These are phyloP conservation scores for Leccinum longicurvipes DNA, from an alignment of 768 basidiomycete species.

Conservation along the genomic window DNA sequence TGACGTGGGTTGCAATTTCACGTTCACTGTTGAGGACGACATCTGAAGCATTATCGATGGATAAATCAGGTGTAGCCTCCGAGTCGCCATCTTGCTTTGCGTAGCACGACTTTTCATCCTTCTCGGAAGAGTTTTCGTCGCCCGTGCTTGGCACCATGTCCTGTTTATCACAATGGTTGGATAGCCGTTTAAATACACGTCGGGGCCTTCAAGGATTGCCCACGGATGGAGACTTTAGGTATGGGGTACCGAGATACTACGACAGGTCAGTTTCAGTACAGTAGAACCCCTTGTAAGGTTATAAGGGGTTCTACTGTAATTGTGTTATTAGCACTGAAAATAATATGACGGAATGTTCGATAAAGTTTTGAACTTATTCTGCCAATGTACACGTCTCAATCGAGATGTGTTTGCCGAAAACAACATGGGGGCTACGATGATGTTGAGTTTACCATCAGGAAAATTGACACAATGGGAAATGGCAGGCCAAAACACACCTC, in stretches of 20 bases:
- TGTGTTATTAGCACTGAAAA: neutral
- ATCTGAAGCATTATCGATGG: conserved; percentile 9
- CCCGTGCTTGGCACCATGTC: neutral
- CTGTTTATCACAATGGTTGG: neutral
- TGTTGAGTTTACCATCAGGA: neutral
- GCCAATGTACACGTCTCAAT: neutral
- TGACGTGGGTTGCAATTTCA: conserved; percentile 45
- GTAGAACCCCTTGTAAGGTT: too few species aligned
- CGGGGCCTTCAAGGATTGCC: neutral
- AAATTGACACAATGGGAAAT: neutral
- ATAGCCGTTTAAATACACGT: neutral
- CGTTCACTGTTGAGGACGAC: conserved; percentile 39
- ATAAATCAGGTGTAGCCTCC: conserved; percentile 10
- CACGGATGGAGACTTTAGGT: neutral
- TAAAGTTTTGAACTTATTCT: neutral
- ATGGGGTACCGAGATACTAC: neutral
- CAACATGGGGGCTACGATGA: neutral
- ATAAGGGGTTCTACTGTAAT: too few species aligned
- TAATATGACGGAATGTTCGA: neutral
- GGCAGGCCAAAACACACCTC: neutral
- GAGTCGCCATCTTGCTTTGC: conserved; percentile 34
- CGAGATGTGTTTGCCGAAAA: neutral
- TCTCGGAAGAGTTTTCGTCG: conserved; percentile 6
- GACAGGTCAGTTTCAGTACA: neutral
- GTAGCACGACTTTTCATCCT: conserved; percentile 13